These are phyloP conservation scores for Wickerhamiella sergipiensis DNA, from an alignment of 805 yeast genomes.

Conservation along the genomic window DNA sequence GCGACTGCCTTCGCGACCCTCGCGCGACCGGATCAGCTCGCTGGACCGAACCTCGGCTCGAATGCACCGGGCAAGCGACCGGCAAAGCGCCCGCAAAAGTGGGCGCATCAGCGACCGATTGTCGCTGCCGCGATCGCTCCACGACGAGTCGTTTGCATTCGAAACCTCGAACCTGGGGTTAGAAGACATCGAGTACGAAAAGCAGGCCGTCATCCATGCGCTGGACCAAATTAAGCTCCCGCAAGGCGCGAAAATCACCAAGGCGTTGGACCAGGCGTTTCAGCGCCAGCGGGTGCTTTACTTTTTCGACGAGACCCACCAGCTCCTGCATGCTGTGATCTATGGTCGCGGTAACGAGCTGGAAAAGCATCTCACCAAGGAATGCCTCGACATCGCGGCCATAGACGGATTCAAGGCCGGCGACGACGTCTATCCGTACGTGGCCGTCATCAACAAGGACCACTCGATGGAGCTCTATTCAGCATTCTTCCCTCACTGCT, in stretches of 20 bases:
- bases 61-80: neutral
- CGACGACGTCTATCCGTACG: neutral
- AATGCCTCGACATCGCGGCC: neutral
- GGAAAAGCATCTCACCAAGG: neutral
- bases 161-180: neutral
- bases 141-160: neutral
- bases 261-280: constrained; percentile 1
- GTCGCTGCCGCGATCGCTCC: constrained; percentile 1
- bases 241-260: neutral
- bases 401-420: constrained; percentile 3
- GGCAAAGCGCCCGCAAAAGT: neutral
- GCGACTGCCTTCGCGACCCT: neutral
- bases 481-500: neutral
- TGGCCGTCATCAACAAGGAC: neutral
- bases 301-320: neutral
- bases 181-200: constrained; percentile 3
- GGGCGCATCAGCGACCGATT: constrained; percentile 1
- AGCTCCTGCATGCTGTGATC: neutral
- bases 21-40: neutral
- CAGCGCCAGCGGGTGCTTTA: constrained; percentile 3
- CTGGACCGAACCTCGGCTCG: neutral
- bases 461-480: constrained; percentile 1
- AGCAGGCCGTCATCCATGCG: constrained; percentile 3
- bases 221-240: neutral
- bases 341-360: neutral